These are phyloP conservation scores for Basidioascus undulatus DNA, from an alignment of 768 basidiomycete genomes.

Conservation along the genomic window DNA sequence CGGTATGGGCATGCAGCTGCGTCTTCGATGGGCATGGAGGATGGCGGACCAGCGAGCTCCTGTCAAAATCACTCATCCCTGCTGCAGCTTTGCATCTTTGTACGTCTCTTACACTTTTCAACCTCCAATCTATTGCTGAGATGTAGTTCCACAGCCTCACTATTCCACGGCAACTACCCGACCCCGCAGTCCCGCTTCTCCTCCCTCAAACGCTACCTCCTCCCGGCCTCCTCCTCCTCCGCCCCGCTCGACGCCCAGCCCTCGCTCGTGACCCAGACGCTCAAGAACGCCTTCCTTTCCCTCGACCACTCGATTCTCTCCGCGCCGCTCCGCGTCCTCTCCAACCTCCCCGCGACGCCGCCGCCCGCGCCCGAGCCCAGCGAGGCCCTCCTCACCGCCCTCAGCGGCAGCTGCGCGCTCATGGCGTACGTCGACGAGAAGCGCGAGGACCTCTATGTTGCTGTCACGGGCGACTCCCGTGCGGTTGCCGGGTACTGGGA, in stretches of 20 bases:
- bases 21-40: no score
- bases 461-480: conserved; percentile 76
- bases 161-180: no score
- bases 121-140: no score
- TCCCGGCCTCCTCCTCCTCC: conserved; percentile 4
- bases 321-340: conserved; percentile 48
- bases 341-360: conserved; percentile 25
- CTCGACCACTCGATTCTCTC: conserved; percentile 67
- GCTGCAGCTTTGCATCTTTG: no score
- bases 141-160: no score
- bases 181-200: conserved; percentile 7
- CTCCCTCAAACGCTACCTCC: conserved; percentile 9
- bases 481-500: conserved; percentile 90
- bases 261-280: conserved; percentile 33
- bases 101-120: no score
- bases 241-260: conserved; percentile 12
- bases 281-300: conserved; percentile 49
- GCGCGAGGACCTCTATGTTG: conserved; percentile 60
- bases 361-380: conserved; percentile 1
- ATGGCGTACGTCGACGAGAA: conserved; percentile 69
- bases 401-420: conserved; percentile 78
- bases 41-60: no score
- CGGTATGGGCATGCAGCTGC: neutral
- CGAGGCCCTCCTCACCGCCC: conserved; percentile 51
- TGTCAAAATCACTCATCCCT: no score